These are phyloP conservation scores for Venustampulla echinocandica DNA, from an alignment of 495 filamentous ascomycete genomes.

Conservation along the genomic window DNA sequence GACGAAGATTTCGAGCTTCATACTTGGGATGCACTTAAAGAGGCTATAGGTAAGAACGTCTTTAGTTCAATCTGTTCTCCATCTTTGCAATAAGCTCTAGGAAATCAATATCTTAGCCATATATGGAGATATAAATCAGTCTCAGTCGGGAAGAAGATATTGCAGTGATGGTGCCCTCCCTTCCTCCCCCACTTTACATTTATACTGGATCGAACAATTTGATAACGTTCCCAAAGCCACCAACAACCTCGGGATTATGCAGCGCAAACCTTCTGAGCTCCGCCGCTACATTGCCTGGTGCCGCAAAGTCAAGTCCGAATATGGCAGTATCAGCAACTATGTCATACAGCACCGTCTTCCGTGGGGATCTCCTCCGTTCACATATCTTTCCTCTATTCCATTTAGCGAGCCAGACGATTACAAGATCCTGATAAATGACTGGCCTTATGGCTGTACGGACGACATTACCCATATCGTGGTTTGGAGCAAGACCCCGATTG, in stretches of 20 bases:
- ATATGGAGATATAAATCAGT: too few species aligned
- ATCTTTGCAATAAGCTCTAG: too few species aligned
- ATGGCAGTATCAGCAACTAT: conserved; percentile 71
- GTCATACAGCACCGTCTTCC: conserved; percentile 62
- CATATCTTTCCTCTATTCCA: conserved; percentile 42
- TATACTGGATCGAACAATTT: too few species aligned
- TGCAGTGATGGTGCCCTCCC: too few species aligned
- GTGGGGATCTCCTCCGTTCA: conserved; percentile 53
- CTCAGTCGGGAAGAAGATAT: too few species aligned
- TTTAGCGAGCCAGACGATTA: conserved; percentile 65
- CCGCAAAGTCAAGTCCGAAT: conserved; percentile 54
- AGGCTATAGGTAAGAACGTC: conserved; percentile 51
- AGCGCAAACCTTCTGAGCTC: conserved; percentile 75
- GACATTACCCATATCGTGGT: conserved; percentile 67
- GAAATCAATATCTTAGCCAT: too few species aligned
- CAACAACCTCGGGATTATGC: conserved; percentile 68
- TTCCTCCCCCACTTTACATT: too few species aligned
- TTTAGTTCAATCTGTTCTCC: too few species aligned
- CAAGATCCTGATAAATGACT: conserved; percentile 76
- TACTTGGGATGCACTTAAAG: conserved; percentile 58
- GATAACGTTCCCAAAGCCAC: too few species aligned
- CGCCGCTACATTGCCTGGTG: conserved; percentile 78
- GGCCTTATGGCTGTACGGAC: conserved; percentile 72
- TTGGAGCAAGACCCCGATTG: conserved; percentile 54
- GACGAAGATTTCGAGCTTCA: conserved; percentile 62